A percentile compares a stretch with the other conserved stretches of the same genome.
Evolutionary conservation across 1,139 yeast species (phyloP).

Genomic region (Suhomyces bokatorum): DNA sequence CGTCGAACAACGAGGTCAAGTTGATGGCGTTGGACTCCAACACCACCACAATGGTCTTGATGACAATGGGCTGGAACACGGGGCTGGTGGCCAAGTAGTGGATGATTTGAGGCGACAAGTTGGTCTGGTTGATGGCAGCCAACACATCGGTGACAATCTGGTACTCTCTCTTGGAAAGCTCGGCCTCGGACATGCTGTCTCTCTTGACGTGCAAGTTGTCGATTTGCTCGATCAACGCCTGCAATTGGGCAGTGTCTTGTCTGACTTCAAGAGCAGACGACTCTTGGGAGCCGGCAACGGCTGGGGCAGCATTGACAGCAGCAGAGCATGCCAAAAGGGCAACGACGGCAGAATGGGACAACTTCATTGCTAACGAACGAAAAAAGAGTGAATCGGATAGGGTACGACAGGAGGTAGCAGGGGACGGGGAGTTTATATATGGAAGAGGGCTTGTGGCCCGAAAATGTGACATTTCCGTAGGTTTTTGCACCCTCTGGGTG

Average conservation of each 20-base stretch:
- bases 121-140: constrained; percentile 39
- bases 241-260: constrained; percentile 23
- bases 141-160: constrained; percentile 45
- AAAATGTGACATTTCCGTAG: constrained; percentile 2
- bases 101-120: constrained; percentile 40
- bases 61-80: constrained; percentile 39
- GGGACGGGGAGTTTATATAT: not conserved
- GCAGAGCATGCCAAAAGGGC: constrained; percentile 31
- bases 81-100: constrained; percentile 36
- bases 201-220: constrained; percentile 29
- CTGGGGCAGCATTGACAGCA: constrained; percentile 32
- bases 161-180: constrained; percentile 26
- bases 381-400: constrained; percentile 1
- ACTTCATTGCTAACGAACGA: constrained; percentile 24
- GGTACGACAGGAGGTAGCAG: not conserved
- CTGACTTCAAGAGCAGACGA: constrained; percentile 17
- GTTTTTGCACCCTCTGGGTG: constrained; percentile 7
- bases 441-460: not conserved
- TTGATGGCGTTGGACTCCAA: constrained; percentile 36
- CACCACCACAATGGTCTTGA: constrained; percentile 33
- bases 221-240: constrained; percentile 12
- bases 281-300: constrained; percentile 14
- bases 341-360: constrained; percentile 29
- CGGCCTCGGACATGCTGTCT: constrained; percentile 27
- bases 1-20: constrained; percentile 36